Evolutionary conservation across 331 rosid species (phyloP).

Genomic region (Quercus phellos): DNA sequence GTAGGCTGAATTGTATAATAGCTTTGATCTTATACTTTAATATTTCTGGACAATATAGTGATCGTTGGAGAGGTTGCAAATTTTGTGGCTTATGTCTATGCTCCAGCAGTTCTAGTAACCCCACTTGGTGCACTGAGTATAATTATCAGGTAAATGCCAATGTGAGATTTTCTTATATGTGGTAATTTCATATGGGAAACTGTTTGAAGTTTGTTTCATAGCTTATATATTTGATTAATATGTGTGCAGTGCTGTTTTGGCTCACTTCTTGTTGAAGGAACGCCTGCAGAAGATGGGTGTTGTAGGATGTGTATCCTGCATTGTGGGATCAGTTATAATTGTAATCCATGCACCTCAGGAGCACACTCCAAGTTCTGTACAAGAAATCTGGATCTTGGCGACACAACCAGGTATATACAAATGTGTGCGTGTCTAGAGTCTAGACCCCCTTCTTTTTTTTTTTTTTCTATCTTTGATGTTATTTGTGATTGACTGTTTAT

Average conservation of each 20-base stretch:
- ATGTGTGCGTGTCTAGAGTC: constrained; percentile 12
- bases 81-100: constrained; percentile 85
- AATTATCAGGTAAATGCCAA: constrained; percentile 60
- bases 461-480: not conserved
- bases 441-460: not conserved
- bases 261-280: constrained; percentile 85
- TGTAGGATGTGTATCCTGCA: constrained; percentile 80
- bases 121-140: constrained; percentile 96
- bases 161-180: constrained; percentile 4
- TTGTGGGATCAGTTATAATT: constrained; percentile 81
- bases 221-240: constrained; percentile 19
- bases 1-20: not conserved
- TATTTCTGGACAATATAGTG: constrained; percentile 49
- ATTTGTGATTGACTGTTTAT: not conserved
- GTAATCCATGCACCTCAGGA: constrained; percentile 96
- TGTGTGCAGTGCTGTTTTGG: constrained; percentile 71
- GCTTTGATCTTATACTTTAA: constrained; percentile 10
- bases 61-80: constrained; percentile 88
- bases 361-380: constrained; percentile 63
- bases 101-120: constrained; percentile 93
- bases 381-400: constrained; percentile 82
- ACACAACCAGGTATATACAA: constrained; percentile 61
- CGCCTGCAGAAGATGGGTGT: constrained; percentile 73
- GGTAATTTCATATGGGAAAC: not conserved
- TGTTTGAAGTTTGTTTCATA: constrained; percentile 1